These are phyloP conservation scores for Termitomyces sp. DNA, from an alignment of 768 basidiomycete genomes.

Conservation along the genomic window DNA sequence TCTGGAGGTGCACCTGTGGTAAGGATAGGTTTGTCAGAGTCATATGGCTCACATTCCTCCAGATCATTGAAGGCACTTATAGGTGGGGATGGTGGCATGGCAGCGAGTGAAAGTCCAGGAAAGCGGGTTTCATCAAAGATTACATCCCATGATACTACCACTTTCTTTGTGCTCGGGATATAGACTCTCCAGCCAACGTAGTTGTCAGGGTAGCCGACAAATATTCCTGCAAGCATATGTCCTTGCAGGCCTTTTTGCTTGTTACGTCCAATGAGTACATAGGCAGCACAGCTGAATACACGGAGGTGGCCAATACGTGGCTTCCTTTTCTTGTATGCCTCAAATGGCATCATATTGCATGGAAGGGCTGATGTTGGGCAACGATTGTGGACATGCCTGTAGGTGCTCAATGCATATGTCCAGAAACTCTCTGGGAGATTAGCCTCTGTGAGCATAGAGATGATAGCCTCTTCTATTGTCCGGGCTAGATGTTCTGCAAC, in stretches of 20 bases:
- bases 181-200: too few species aligned
- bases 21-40: too few species aligned
- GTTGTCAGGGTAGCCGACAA: too few species aligned
- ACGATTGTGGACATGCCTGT: too few species aligned
- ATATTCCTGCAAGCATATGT: slow-evolving; percentile 18
- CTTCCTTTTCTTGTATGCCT: background rate
- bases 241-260: slow-evolving; percentile 20
- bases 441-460: too few species aligned
- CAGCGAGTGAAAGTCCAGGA: too few species aligned
- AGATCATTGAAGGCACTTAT: too few species aligned
- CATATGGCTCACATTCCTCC: too few species aligned
- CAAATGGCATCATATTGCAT: background rate
- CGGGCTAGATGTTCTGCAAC: slow-evolving; percentile 37
- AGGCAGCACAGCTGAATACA: slow-evolving; percentile 31
- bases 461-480: slow-evolving; percentile 27
- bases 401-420: background rate
- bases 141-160: slow-evolving; percentile 19
- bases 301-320: slow-evolving; percentile 16
- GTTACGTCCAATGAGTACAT: slow-evolving; percentile 29
- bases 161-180: slow-evolving; percentile 18
- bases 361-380: background rate
- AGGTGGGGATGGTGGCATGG: too few species aligned
- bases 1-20: too few species aligned
- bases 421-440: slow-evolving; percentile 5
- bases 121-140: too few species aligned